Base-by-base conservation (phyloP, 352 stramenopile genomes). In the Phytopythium ostracodes region DNA sequence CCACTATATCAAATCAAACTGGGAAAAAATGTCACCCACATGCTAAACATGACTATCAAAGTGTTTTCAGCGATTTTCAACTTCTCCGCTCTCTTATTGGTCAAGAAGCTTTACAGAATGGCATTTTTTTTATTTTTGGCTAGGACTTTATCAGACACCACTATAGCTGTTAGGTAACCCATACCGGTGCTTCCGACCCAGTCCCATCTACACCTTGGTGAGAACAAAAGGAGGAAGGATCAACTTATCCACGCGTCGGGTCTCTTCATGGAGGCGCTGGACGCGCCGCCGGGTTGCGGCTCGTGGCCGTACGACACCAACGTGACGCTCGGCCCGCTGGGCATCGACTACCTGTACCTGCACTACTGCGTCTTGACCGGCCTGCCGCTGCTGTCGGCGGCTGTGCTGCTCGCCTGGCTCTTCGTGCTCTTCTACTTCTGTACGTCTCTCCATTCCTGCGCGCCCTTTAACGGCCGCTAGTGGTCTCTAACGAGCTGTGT, bases 381-480 rank as follows among this genome's bases (percentile, higher is more conserved):
- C 1, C 62, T 65, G 25, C 76, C 86, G 20, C 63, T 82, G 24
- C 56, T 89, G 17, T 92, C 84, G 11, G 82, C 75, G 36, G 60
- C 27, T 0, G 52, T 84, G 40, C 62, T 93, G n/a, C 55, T 87
- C 17, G 60, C 86, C 17, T 95, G 87, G 87, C 81, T 93, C 54
- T 65, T 70, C 20, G 52, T 73, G 55, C 80, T 95, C 60, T 95
- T 95, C 70, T 92, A 88, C 78, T 89, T 95, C 62, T 49, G 86
- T 94, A 66, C 35, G 85, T 9, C 31, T 20, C n/a, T n/a, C 52
- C n/a, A 14, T 31, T 7, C 22, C 4, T 40, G 11, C n/a, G 49
- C 9, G 8, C 36, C 18, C 29, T 3, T 33, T 33, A 33, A 33
- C 29, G 29, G 7, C 29, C 29, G 29, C 29, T 33, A 33, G 29